These are phyloP conservation scores for Cystobasidium ongulense DNA, from an alignment of 768 basidiomycete species.

Conservation along the genomic window DNA sequence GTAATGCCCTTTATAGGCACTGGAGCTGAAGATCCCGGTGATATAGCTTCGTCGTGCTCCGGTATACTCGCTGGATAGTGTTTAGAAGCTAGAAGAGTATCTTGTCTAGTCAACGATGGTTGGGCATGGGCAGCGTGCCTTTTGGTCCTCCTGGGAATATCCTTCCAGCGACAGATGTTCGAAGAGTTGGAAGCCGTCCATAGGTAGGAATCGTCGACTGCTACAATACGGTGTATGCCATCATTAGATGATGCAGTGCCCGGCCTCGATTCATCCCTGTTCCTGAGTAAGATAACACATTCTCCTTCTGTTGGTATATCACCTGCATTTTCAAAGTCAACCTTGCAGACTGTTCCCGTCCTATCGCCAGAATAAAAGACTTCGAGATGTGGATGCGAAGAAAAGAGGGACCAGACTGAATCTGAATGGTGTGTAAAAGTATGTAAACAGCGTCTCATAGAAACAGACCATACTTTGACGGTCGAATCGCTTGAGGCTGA, in stretches of 20 bases:
- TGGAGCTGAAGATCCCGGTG: not conserved
- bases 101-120: not conserved
- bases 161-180: conserved; percentile 69
- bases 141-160: conserved; percentile 51
- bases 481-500: conserved; percentile 51
- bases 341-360: conserved; percentile 75
- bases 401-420: conserved; percentile 79
- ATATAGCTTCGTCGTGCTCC: not conserved
- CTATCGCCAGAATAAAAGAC: conserved; percentile 92
- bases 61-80: conserved; percentile 4
- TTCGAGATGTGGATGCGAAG: conserved; percentile 73
- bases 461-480: conserved; percentile 87
- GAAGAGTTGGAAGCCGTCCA: conserved; percentile 87
- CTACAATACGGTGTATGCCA: conserved; percentile 73
- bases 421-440: conserved; percentile 94
- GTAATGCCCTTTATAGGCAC: not conserved
- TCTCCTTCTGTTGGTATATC: conserved; percentile 74
- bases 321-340: conserved; percentile 74
- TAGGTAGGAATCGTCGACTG: conserved; percentile 70
- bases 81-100: not conserved
- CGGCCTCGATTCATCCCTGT: conserved; percentile 51
- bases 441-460: conserved; percentile 77
- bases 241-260: conserved; percentile 41
- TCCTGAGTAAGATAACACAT: conserved; percentile 66
- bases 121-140: conserved; percentile 25